Evolutionary conservation across 805 yeast genomes (phyloP), one percentile per base, ranked within the genome.

Genomic region (Starmerella bacillaris): DNA sequence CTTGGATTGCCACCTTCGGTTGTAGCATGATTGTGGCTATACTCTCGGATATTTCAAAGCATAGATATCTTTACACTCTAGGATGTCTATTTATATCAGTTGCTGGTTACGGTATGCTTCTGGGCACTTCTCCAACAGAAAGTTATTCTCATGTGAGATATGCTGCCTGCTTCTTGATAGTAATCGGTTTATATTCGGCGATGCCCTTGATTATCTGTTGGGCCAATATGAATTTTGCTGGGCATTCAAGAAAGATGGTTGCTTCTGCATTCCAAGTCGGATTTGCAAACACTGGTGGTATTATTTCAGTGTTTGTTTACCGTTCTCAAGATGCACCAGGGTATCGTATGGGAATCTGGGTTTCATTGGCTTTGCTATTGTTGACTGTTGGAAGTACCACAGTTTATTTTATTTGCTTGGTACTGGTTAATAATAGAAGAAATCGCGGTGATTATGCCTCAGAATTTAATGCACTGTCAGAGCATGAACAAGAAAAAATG

Each of bases 1-100:
- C 93, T 16, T 82, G 92, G 84, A 61, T 78, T 28, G 58, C 65
- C 20, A 78, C 92, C 0, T 76, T 80, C 49, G 82, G 75, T 4
- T 58, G 67, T 22, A 67, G 74, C 30, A 72, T 74, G 56, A 47
- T 68, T 3, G 42, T 66, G n/a, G 86, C 92, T 0, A 58, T 62
- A 39, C 42, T 63, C 37, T 74, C 89, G 1, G 93, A 80, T 51
- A 54, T 49, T 31, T 35, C 58, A 17, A 59, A 65, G 40, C 58
- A 56, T 37, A 44, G 65, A 7, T 59, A 40, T 33, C 44, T 51
- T 9, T 31, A 50, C 30, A 43, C 67, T 15, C 15, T 37, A 3
- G 8, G 37, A 4, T 32, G 37, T 8, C 37, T 33, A 4, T 6
- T 37, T 9, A 4, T 44, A 2, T 67, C 70, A 3, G 56, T 72